Evolutionary conservation across 495 filamentous ascomycete genomes (phyloP).

Genomic region (Penicillium coffeae): DNA sequence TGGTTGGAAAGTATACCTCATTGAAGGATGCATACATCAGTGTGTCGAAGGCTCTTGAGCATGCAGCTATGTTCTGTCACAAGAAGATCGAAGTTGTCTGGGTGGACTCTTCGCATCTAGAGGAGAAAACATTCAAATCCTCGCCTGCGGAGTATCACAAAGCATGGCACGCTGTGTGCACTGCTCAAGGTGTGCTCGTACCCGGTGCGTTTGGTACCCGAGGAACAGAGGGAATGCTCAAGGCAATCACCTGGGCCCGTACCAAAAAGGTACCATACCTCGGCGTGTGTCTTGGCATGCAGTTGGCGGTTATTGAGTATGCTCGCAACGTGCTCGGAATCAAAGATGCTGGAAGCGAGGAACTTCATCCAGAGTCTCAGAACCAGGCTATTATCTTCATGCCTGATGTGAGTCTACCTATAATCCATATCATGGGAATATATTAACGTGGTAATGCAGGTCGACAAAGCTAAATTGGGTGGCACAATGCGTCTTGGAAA

Average conservation of each 20-base stretch:
- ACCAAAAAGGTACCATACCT: slow-evolving; percentile 77
- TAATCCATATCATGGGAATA: not conserved
- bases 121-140: slow-evolving; percentile 44
- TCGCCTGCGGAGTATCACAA: slow-evolving; percentile 77
- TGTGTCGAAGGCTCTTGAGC: slow-evolving; percentile 82
- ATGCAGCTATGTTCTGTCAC: slow-evolving; percentile 80
- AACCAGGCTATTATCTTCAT: slow-evolving; percentile 65
- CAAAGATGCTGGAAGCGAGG: slow-evolving; percentile 18
- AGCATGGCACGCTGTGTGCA: slow-evolving; percentile 78
- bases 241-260: slow-evolving; percentile 77
- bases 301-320: slow-evolving; percentile 90
- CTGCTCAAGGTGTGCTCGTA: slow-evolving; percentile 56
- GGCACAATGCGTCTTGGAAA: slow-evolving; percentile 91
- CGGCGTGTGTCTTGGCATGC: slow-evolving; percentile 95
- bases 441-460: slow-evolving; percentile 32
- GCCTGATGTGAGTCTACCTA: slow-evolving; percentile 49
- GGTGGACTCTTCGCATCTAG: slow-evolving; percentile 82
- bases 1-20: slow-evolving; percentile 91
- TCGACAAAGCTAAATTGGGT: slow-evolving; percentile 67
- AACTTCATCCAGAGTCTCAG: slow-evolving; percentile 3
- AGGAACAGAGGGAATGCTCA: slow-evolving; percentile 85
- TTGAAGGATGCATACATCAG: slow-evolving; percentile 81
- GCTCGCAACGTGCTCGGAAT: slow-evolving; percentile 69
- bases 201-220: slow-evolving; percentile 79
- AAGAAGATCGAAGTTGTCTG: slow-evolving; percentile 76